phyloP scores from a whole-genome alignment of 1,284 basidiomycete species.

The Cutaneotrichosporon arboriforme region DNA sequence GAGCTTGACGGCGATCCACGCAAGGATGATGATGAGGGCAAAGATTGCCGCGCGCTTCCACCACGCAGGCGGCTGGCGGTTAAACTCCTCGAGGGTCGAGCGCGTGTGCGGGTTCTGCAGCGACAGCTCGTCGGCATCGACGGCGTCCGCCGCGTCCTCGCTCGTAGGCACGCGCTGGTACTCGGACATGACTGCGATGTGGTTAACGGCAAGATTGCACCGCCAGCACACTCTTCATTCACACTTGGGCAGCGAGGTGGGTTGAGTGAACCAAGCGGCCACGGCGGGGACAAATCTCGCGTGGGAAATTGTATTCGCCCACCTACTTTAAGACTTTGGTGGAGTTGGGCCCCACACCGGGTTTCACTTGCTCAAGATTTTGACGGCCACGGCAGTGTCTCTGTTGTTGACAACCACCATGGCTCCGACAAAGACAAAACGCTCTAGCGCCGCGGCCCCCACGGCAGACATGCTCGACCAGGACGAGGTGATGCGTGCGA shows the following conservation, averaged over 20 bases:
- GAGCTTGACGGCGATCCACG: constrained; percentile 33
- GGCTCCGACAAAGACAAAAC: neutral
- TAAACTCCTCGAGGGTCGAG: constrained; percentile 33
- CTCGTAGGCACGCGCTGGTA: constrained; percentile 19
- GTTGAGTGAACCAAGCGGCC: no score
- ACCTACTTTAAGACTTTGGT: no score
- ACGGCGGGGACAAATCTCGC: no score
- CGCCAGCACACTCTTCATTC: no score
- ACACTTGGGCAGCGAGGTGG: no score
- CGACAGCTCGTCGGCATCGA: constrained; percentile 9
- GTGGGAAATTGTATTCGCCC: no score
- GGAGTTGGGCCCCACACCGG: no score
- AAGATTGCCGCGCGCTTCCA: constrained; percentile 41
- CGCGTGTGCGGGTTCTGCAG: constrained; percentile 11
- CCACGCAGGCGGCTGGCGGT: constrained; percentile 38
- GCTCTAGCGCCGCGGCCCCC: neutral
- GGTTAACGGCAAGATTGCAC: neutral
- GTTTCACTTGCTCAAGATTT: neutral
- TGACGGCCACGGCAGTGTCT: neutral
- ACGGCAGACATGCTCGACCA: constrained; percentile 28
- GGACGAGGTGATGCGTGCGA: constrained; percentile 36
- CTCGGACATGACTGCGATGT: constrained; percentile 2
- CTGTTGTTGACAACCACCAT: neutral
- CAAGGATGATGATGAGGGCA: constrained; percentile 30
- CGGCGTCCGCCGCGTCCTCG: constrained; percentile 1